Evolutionary conservation across 108 stramenopile genomes (phyloP), one percentile per base, ranked within the genome.

Genomic region (Cylindrotheca fusiformis): DNA sequence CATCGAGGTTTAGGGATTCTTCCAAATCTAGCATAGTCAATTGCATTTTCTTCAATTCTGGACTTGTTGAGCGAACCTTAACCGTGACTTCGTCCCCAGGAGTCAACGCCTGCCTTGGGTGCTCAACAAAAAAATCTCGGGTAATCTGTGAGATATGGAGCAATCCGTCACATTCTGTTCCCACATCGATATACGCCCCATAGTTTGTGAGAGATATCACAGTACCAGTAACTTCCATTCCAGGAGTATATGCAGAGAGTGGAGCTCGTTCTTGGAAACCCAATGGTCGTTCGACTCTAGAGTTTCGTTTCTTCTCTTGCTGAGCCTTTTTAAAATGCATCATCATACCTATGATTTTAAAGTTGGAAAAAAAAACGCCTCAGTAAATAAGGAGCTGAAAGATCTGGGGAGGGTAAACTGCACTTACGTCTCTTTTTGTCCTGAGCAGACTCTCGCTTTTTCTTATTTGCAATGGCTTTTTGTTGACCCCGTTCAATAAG

Each of bases 181-280:
- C 93, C 50, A 94, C 72, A 62, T 96, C 92, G 10, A 95, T 79
- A 60, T 94, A 95, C 2, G 92, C 95, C 52, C 95, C 95, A 71
- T 82, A 93, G n/a, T 69, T 75, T 2, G 87, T 91, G 32, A 96
- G 41, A 2, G 88, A 88, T 64, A 91, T 90, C 6, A 91, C 86
- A 25, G 67, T 76, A 10, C 91, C 91, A 0, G 67, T 68, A 10
- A 82, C 41, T 54, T 81, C 76, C 64, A 78, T 83, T 14, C 84
- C 84, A 12, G 77, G 69, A 21, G 60, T 55, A 19, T 83, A 69
- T 1, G 60, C 76, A 10, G 78, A 26, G 25, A 93, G 59, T 5
- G 69, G 69, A 2, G 71, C 68, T 25, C 91, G 80, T 28, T 81
- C 50, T 14, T 76, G 58, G 20, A 76, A 74, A 23, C 82, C 82